These are phyloP conservation scores for Saccharomyces mikatae DNA, from an alignment of 805 yeast genomes.

Conservation along the genomic window DNA sequence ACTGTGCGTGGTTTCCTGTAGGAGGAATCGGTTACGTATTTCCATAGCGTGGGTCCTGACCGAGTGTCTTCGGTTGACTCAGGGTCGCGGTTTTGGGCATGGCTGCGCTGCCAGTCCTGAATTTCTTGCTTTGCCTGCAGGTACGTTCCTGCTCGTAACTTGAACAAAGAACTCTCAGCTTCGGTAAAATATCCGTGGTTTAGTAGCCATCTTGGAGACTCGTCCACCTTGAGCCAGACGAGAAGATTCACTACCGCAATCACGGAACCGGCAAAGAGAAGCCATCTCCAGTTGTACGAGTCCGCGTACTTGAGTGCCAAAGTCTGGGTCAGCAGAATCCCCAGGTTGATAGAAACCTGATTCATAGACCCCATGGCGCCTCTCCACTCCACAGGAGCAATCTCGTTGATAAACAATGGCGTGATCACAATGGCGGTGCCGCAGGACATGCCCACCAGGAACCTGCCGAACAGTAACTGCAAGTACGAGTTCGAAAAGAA, in stretches of 20 bases:
- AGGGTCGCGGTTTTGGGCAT: constrained; percentile 3
- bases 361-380: constrained; percentile 86
- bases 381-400: constrained; percentile 57
- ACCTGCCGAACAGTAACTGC: constrained; percentile 55
- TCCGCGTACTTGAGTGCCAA: constrained; percentile 65
- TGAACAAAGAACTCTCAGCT: constrained; percentile 33
- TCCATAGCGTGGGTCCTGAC: constrained; percentile 20
- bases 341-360: constrained; percentile 78
- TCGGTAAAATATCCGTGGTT: constrained; percentile 15
- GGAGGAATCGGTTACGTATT: constrained; percentile 44
- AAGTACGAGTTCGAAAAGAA: constrained; percentile 39
- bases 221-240: constrained; percentile 43
- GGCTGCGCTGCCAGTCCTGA: constrained; percentile 9
- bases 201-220: constrained; percentile 80
- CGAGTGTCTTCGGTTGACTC: neutral
- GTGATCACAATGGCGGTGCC: constrained; percentile 82
- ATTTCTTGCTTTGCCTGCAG: constrained; percentile 24
- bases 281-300: constrained; percentile 60
- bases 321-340: constrained; percentile 73
- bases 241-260: constrained; percentile 45
- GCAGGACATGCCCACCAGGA: constrained; percentile 76
- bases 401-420: constrained; percentile 73
- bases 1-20: constrained; percentile 54
- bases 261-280: constrained; percentile 53
- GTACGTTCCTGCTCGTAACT: constrained; percentile 30